Base-by-base conservation (phyloP, 2,329 filamentous ascomycete species). In the Endocalyx cinctus region DNA sequence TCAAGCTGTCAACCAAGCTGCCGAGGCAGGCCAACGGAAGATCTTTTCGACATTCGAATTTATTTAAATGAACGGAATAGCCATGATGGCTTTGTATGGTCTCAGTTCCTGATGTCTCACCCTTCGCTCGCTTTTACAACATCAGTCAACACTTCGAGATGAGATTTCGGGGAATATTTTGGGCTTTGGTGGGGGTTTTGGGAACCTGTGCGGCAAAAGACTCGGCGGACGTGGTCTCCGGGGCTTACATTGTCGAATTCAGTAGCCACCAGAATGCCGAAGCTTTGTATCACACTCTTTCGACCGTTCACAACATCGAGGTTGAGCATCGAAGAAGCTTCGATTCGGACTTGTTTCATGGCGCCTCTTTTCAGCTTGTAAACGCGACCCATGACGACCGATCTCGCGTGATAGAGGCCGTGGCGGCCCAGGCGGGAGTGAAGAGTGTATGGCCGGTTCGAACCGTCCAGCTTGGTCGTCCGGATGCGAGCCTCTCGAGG, bases 161-260 rank as follows among this genome's bases (percentile, higher is more conserved):
- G n/a, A n/a, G n/a, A n/a, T n/a, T n/a, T n/a, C n/a, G n/a, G n/a
- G n/a, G n/a, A n/a, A n/a, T n/a, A n/a, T n/a, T n/a, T n/a, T n/a
- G n/a, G n/a, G n/a, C n/a, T n/a, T n/a, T n/a, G n/a, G n/a, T n/a
- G n/a, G n/a, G n/a, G n/a, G n/a, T n/a, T n/a, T n/a, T n/a, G n/a
- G n/a, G n/a, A n/a, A n/a, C n/a, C n/a, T n/a, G n/a, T n/a, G n/a
- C n/a, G n/a, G n/a, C n/a, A n/a, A n/a, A n/a, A n/a, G n/a, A n/a
- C n/a, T n/a, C n/a, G n/a, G n/a, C n/a, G n/a, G n/a, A n/a, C 26
- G 17, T 27, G 11, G 22, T 33, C 14, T 25, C 31, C 12, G 31
- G 31, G 7, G 31, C 31, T 16, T 33, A 33, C 16, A 33, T 33
- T 25, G 31, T 33, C 31, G 31, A 33, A 13, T 33, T 33, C 23